phyloP scores from a whole-genome alignment of 495 filamentous ascomycete species.

The Aspergillus indologenus region DNA sequence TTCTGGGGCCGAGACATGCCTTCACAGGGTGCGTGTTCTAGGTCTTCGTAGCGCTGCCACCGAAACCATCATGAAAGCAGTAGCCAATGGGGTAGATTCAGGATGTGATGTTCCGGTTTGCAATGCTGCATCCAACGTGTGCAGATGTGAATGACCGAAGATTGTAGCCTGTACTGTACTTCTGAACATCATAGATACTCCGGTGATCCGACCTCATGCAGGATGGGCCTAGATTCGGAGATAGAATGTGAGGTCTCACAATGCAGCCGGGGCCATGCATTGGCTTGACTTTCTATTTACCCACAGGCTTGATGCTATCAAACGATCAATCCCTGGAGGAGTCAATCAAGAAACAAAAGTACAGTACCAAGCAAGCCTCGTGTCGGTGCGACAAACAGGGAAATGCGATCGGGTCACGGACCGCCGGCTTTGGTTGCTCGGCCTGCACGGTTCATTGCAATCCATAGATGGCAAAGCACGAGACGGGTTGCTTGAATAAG shows the following conservation, averaged over 20 bases:
- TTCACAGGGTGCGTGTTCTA: too few relatives aligned
- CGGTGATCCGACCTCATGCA: background rate
- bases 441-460: background rate
- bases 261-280: background rate
- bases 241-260: conserved; percentile 5
- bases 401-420: conserved; percentile 8
- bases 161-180: too few relatives aligned
- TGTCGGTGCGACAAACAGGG: conserved; percentile 5
- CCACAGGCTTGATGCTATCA: background rate
- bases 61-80: too few relatives aligned
- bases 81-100: too few relatives aligned
- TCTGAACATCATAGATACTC: background rate
- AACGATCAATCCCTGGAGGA: background rate
- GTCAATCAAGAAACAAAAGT: background rate
- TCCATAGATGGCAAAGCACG: background rate
- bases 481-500: background rate
- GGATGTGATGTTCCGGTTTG: too few relatives aligned
- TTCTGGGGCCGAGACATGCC: too few relatives aligned
- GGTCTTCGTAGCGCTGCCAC: too few relatives aligned
- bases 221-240: background rate
- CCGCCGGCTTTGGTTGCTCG: background rate
- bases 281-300: background rate
- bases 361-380: conserved; percentile 5
- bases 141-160: too few relatives aligned
- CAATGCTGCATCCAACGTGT: too few relatives aligned